Evolutionary conservation across 805 yeast genomes (phyloP).

Genomic region (Diddensiella santjacobensis): DNA sequence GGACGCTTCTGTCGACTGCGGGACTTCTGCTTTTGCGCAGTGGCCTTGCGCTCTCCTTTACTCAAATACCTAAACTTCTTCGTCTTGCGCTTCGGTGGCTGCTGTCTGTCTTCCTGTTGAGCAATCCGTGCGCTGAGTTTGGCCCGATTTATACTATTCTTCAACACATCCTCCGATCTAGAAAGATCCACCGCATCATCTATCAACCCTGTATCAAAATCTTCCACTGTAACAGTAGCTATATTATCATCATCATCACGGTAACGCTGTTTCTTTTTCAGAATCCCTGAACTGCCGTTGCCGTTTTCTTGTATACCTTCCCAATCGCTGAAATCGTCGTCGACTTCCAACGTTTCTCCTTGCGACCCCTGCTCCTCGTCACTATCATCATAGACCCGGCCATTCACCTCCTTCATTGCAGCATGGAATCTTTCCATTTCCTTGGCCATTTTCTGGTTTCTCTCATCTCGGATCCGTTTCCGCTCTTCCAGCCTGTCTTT

Average conservation of each 20-base stretch:
- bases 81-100: conserved; percentile 43
- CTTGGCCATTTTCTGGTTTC: conserved; percentile 59
- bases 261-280: conserved; percentile 43
- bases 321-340: conserved; percentile 41
- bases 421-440: conserved; percentile 58
- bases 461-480: conserved; percentile 63
- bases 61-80: conserved; percentile 87
- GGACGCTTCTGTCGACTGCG: conserved; percentile 31
- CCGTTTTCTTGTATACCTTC: conserved; percentile 30
- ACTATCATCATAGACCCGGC: conserved; percentile 26
- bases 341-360: conserved; percentile 27
- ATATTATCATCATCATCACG: conserved; percentile 37
- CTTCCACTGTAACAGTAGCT: conserved; percentile 56
- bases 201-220: conserved; percentile 44
- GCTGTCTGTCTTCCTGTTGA: conserved; percentile 18
- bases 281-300: conserved; percentile 37
- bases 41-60: conserved; percentile 66
- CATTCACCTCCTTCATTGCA: conserved; percentile 37
- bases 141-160: conserved; percentile 73
- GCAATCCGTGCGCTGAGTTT: conserved; percentile 44
- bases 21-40: conserved; percentile 44
- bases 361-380: conserved; percentile 27
- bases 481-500: conserved; percentile 73
- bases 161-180: conserved; percentile 64
- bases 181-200: conserved; percentile 69